Conservation (phyloP, 257 asterid species). For the Cordia subcordata region DNA sequence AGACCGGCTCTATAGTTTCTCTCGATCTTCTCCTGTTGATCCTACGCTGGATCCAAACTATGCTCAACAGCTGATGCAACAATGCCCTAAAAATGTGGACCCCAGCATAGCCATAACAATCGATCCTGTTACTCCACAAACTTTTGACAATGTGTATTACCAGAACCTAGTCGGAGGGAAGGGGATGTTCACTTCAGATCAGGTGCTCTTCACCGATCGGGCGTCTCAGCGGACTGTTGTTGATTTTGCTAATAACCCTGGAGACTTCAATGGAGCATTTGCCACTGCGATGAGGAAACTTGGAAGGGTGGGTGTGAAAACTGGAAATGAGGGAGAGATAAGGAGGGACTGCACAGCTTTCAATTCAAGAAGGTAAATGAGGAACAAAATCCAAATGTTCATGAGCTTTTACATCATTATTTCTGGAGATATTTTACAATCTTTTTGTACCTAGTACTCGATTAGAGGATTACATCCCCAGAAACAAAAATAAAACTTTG, state of each 20-base stretch:
- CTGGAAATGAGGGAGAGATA: conserved; percentile 53
- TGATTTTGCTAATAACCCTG: conserved; percentile 43
- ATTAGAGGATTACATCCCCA: too few species aligned
- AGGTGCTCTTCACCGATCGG: conserved; percentile 51
- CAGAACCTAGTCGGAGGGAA: conserved; percentile 54
- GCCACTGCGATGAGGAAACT: conserved; percentile 60
- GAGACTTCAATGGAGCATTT: conserved; percentile 46
- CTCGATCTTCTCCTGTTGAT: conserved; percentile 45
- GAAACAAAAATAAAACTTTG: too few species aligned
- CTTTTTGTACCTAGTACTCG: too few species aligned
- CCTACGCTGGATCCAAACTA: conserved; percentile 50
- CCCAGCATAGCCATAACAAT: conserved; percentile 41
- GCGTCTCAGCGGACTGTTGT: conserved; percentile 37
- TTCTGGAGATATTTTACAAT: background rate
- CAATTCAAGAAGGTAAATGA: conserved; percentile 15
- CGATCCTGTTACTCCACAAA: conserved; percentile 54
- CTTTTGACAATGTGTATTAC: conserved; percentile 55
- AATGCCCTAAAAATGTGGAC: conserved; percentile 52
- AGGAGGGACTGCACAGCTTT: conserved; percentile 56
- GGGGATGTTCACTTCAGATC: conserved; percentile 74
- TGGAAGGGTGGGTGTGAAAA: conserved; percentile 65
- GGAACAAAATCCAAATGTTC: too few species aligned
- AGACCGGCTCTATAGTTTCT: conserved; percentile 48
- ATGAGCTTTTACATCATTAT: too few species aligned
- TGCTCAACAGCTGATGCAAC: conserved; percentile 52